phyloP scores from a whole-genome alignment of 2,329 filamentous ascomycete genomes.

The Byssoonygena ceratinophila region DNA sequence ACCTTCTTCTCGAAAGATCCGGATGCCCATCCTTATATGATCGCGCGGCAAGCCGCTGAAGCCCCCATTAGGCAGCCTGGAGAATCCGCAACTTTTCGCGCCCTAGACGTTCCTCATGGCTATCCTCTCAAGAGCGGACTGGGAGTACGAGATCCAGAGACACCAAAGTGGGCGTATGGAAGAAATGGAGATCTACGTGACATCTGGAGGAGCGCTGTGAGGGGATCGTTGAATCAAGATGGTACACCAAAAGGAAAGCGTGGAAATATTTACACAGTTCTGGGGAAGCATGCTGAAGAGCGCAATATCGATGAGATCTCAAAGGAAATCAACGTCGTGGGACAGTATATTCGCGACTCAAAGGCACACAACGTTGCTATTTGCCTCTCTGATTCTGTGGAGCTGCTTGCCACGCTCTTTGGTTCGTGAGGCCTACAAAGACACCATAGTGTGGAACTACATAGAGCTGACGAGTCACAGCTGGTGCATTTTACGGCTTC shows the following conservation, averaged over 20 bases:
- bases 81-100: conserved; percentile 76
- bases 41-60: conserved; percentile 70
- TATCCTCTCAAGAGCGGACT: conserved; percentile 67
- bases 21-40: conserved; percentile 82
- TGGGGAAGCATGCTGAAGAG: conserved; percentile 64
- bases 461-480: conserved; percentile 32
- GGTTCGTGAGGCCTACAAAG: conserved; percentile 43
- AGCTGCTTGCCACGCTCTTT: conserved; percentile 72
- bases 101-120: conserved; percentile 74
- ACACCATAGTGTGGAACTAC: neutral
- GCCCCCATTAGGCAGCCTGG: conserved; percentile 71
- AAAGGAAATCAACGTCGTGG: conserved; percentile 77
- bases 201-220: conserved; percentile 67
- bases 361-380: conserved; percentile 66
- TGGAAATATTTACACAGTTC: conserved; percentile 66
- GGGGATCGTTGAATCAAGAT: conserved; percentile 53
- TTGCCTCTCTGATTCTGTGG: conserved; percentile 86
- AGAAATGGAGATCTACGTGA: conserved; percentile 84
- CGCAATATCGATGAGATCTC: conserved; percentile 63
- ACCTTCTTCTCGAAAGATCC: conserved; percentile 64
- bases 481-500: conserved; percentile 79
- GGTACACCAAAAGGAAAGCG: conserved; percentile 50
- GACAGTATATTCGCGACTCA: conserved; percentile 61
- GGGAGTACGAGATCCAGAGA: conserved; percentile 68
- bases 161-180: conserved; percentile 72